phyloP scores from a whole-genome alignment of 805 yeast species.

The Kluyveromyces wickerhamii region DNA sequence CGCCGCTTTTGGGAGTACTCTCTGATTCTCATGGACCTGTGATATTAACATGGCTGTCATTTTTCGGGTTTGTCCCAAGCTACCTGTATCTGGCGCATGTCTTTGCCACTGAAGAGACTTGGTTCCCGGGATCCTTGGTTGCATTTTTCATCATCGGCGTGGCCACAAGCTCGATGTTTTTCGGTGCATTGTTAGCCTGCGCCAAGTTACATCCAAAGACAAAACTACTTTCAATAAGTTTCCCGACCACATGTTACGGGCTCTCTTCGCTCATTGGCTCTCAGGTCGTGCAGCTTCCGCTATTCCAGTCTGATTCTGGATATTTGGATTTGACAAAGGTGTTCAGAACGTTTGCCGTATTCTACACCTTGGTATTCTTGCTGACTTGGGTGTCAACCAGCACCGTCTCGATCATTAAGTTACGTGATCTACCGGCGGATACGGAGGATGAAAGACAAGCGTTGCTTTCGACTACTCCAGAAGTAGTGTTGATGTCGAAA shows the following conservation, averaged over 20 bases:
- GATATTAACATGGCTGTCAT: conserved; percentile 52
- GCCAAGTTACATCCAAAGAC: conserved; percentile 74
- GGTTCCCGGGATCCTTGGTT: conserved; percentile 34
- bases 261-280: conserved; percentile 70
- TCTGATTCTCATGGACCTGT: conserved; percentile 87
- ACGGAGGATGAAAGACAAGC: conserved; percentile 17
- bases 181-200: conserved; percentile 67
- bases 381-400: conserved; percentile 59
- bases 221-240: conserved; percentile 74
- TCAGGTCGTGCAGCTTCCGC: conserved; percentile 41
- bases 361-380: conserved; percentile 50
- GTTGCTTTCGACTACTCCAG: conserved; percentile 21
- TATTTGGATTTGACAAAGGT: conserved; percentile 42
- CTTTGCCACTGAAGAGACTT: conserved; percentile 25
- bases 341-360: conserved; percentile 42
- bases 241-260: conserved; percentile 87
- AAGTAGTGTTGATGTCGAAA: neutral
- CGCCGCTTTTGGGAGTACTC: conserved; percentile 73
- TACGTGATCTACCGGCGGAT: conserved; percentile 24
- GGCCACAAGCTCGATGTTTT: conserved; percentile 67
- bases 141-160: conserved; percentile 57
- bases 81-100: conserved; percentile 43
- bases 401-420: conserved; percentile 47
- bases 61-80: conserved; percentile 58
- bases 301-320: conserved; percentile 29